Evolutionary conservation across 108 stramenopile species (phyloP).

Genomic region (Seminavis robusta): DNA sequence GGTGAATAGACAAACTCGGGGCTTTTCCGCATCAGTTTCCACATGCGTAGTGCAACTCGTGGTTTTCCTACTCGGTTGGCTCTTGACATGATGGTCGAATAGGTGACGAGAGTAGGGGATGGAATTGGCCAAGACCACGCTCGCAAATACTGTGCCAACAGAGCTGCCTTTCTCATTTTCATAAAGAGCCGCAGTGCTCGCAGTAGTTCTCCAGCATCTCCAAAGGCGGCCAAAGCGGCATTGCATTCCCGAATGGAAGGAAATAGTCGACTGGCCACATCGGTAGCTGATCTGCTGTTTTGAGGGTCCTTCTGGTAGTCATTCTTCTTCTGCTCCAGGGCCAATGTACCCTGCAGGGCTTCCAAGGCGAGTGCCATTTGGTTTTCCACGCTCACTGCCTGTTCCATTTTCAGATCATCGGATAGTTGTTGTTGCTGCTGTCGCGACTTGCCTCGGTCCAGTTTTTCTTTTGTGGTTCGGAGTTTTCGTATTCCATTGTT

Average conservation of each 20-base stretch:
- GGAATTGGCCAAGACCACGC: constrained; percentile 20
- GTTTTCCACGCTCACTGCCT: no score
- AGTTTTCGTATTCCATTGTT: no score
- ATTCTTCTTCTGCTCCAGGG: no score
- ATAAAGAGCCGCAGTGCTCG: constrained; percentile 76
- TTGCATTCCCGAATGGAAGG: constrained; percentile 59
- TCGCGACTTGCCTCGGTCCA: no score
- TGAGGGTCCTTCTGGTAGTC: no score
- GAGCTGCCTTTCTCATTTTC: constrained; percentile 72
- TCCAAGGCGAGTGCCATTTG: no score
- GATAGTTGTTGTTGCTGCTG: no score
- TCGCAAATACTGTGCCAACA: constrained; percentile 13
- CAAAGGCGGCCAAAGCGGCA: constrained; percentile 76
- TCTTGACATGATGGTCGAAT: constrained; percentile 85
- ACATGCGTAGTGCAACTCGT: constrained; percentile 71
- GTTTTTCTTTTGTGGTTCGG: no score
- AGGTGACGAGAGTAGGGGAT: constrained; percentile 78
- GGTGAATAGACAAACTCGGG: constrained; percentile 48
- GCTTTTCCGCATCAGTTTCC: constrained; percentile 65
- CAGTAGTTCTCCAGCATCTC: constrained; percentile 71
- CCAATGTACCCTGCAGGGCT: no score
- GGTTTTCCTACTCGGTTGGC: constrained; percentile 74
- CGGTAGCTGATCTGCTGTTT: no score
- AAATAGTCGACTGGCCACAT: constrained; percentile 23
- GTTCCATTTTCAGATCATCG: no score